Base-by-base conservation (phyloP, 805 yeast species). In the Saturnispora silvae region DNA sequence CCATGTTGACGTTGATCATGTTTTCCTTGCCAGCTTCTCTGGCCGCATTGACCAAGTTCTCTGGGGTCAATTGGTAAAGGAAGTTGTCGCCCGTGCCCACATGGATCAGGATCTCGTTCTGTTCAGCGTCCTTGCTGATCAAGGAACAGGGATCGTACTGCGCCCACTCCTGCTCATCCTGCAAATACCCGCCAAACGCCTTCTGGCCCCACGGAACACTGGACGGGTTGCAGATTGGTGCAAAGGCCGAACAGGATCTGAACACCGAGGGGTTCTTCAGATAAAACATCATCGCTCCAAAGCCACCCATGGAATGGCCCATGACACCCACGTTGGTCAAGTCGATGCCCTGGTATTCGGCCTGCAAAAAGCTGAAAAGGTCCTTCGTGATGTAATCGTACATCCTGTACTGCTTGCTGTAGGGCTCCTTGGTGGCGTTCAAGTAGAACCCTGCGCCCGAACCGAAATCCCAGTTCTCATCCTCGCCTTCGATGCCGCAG, bases 231-330 rank as follows among this genome's bases (percentile, higher is more conserved):
- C 75, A 61, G 46, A 92, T 83, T 37, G 98, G 97, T 0, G 96
- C 73, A 62, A 89, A 89, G 0, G 96, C 96, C 41, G 84, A 73
- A 29, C 82, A 87, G 1, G 92, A 76, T 54, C 72, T 72, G 65
- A 81, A 89, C 49, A 64, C 65, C 1, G 76, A 79, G 1, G 87
- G 83, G 55, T 81, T 75, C 44, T 68, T 72, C 42, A 89, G 60
- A 46, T 67, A 71, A 13, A 72, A 69, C 42, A 80, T 63, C 42
- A 89, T 60, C 0, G 98, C 94, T 40, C 97, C 98, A 55, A 72
- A 84, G 1, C 98, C 98, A 35, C 98, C 98, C 97, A 92, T 92
- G 1, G 98, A 92, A 58, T 92, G 97, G 31, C 98, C 98, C n/a
- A 92, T 76, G 46, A 89, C 74, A 16, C 89, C 72, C 35, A 77